A percentile compares a stretch with the other conserved stretches of the same genome.
Evolutionary conservation across 257 asterid species (phyloP).

Genomic region (Agastache rugosa): DNA sequence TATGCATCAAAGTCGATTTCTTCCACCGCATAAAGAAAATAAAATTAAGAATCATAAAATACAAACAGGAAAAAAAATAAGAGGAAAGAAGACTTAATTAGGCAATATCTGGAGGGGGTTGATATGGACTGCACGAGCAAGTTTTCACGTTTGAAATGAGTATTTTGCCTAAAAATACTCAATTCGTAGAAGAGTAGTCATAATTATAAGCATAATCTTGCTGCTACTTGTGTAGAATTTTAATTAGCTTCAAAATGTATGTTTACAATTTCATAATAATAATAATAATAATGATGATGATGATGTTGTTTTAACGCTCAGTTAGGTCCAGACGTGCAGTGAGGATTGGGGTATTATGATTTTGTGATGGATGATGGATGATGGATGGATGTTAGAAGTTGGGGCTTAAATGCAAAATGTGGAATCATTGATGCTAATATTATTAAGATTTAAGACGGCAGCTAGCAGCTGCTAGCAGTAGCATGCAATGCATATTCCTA

Average conservation of each 20-base stretch:
- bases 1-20: slow-evolving; percentile 29
- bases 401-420: slow-evolving; percentile 40
- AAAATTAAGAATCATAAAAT: neutral
- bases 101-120: neutral
- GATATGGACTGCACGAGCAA: neutral
- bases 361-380: neutral
- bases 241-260: neutral
- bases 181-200: neutral
- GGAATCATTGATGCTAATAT: slow-evolving; percentile 7
- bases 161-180: neutral
- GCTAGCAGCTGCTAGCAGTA: neutral
- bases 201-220: neutral
- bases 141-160: neutral
- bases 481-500: neutral
- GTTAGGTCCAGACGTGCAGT: too few species aligned
- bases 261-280: neutral
- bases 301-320: too few species aligned
- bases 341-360: too few species aligned
- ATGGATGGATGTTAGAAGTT: slow-evolving; percentile 45
- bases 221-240: neutral
- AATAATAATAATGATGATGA: neutral
- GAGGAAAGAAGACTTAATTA: neutral
- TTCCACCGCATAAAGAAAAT: neutral
- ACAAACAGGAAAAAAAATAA: neutral
- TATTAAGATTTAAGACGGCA: slow-evolving; percentile 13